Evolutionary conservation across 1,284 basidiomycete species (phyloP).

Genomic region (Ceraceosorus bombacis): DNA sequence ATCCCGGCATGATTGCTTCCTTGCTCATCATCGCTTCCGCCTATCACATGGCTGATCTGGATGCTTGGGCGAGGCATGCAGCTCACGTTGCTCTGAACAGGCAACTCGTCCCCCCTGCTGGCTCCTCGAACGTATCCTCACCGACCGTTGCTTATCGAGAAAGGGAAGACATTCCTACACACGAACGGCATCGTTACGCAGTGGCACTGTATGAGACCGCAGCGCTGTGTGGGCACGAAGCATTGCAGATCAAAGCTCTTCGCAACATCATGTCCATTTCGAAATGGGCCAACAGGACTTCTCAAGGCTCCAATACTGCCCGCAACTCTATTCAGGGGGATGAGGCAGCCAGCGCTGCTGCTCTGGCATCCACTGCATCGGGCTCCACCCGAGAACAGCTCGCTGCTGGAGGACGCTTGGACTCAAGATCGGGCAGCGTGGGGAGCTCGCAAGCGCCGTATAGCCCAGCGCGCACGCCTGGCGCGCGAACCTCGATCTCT

Average conservation of each 20-base stretch:
- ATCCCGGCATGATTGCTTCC: slow-evolving; percentile 77
- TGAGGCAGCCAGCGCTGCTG: too few relatives aligned
- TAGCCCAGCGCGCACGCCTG: not conserved
- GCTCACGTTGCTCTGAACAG: slow-evolving; percentile 58
- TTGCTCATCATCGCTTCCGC: slow-evolving; percentile 74
- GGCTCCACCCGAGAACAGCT: not conserved
- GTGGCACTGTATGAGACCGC: slow-evolving; percentile 89
- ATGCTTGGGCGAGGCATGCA: slow-evolving; percentile 74
- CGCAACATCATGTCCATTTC: slow-evolving; percentile 27
- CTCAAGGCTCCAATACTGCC: not conserved
- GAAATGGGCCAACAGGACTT: slow-evolving; percentile 9
- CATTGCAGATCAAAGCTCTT: slow-evolving; percentile 67
- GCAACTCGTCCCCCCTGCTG: slow-evolving; percentile 22
- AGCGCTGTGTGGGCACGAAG: slow-evolving; percentile 76
- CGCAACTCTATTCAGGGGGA: not conserved
- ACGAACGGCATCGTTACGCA: slow-evolving; percentile 68
- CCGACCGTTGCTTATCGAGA: too few relatives aligned
- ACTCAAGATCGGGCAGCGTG: not conserved
- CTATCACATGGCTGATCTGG: slow-evolving; percentile 70
- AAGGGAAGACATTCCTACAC: too few relatives aligned
- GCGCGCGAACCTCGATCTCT: too few relatives aligned
- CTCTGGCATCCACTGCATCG: not conserved
- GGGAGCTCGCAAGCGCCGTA: not conserved
- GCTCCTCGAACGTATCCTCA: too few relatives aligned
- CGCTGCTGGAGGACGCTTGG: not conserved